Evolutionary conservation across 2,329 filamentous ascomycete genomes (phyloP).

Genomic region (Paecilomyces dactylethromorphus): DNA sequence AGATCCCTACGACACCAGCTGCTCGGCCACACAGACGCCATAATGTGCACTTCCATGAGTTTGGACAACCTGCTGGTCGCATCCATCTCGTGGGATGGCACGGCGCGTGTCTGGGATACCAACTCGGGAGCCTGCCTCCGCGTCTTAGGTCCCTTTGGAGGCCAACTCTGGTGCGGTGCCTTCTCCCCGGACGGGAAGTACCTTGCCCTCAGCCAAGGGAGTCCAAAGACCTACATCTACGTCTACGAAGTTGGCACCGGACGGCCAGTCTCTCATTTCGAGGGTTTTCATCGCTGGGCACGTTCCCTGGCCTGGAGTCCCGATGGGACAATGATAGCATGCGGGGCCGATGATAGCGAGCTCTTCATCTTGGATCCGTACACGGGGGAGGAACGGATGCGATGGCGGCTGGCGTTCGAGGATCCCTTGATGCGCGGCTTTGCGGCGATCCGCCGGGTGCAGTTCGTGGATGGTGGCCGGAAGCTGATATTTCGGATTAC

Average conservation of each 20-base stretch:
- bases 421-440: slow-evolving; percentile 1
- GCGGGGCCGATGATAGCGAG: background rate
- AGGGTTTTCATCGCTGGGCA: background rate
- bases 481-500: too few relatives aligned
- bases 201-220: slow-evolving; percentile 5
- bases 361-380: slow-evolving; percentile 7
- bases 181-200: slow-evolving; percentile 7
- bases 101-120: slow-evolving; percentile 6
- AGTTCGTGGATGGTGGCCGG: too few relatives aligned
- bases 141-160: slow-evolving; percentile 1
- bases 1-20: slow-evolving; percentile 3
- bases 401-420: slow-evolving; percentile 3
- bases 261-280: background rate
- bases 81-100: slow-evolving; percentile 6
- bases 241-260: slow-evolving; percentile 2
- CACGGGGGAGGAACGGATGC: slow-evolving; percentile 3
- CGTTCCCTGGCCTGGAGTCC: slow-evolving; percentile 5
- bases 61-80: slow-evolving; percentile 3
- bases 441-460: background rate
- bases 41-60: slow-evolving; percentile 7
- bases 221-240: slow-evolving; percentile 3
- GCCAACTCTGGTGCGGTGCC: slow-evolving; percentile 3
- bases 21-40: slow-evolving; percentile 5
- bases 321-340: slow-evolving; percentile 5
- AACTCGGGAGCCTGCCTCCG: slow-evolving; percentile 5